Percentiles rank a stretch among this genome's conserved stretches.
Evolutionary conservation across 1,284 basidiomycete genomes (phyloP).

Genomic region (Cutaneotrichosporon sp.): DNA sequence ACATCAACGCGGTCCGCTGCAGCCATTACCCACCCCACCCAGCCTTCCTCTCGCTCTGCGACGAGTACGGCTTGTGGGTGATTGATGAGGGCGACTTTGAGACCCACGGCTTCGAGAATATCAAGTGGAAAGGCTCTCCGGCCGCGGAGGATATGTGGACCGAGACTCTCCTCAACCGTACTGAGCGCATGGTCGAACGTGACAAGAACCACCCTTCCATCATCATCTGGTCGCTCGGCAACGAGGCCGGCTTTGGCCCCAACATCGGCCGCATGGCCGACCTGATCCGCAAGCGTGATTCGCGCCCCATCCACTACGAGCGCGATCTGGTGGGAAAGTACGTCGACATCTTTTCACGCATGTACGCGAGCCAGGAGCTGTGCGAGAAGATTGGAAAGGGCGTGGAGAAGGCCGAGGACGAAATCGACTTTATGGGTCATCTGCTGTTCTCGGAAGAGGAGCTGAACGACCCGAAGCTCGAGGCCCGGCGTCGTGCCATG

Average conservation of each 20-base stretch:
- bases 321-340: constrained; percentile 14
- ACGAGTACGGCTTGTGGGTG: constrained; percentile 29
- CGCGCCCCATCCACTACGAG: constrained; percentile 26
- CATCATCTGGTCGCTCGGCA: constrained; percentile 27
- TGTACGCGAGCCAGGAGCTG: constrained; percentile 21
- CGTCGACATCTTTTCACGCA: constrained; percentile 23
- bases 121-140: constrained; percentile 19
- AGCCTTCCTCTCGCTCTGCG: constrained; percentile 23
- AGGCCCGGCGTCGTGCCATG: constrained; percentile 7
- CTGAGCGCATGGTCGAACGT: constrained; percentile 22
- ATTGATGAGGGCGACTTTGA: constrained; percentile 29
- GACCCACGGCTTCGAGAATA: constrained; percentile 25
- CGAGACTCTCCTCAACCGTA: constrained; percentile 18
- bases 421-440: constrained; percentile 17
- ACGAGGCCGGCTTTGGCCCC: constrained; percentile 21
- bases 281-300: constrained; percentile 18
- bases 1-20: constrained; percentile 27
- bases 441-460: constrained; percentile 6
- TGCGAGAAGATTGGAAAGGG: constrained; percentile 18
- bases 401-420: constrained; percentile 10
- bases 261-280: constrained; percentile 24
- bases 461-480: constrained; percentile 11
- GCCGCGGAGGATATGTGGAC: constrained; percentile 11
- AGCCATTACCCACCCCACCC: constrained; percentile 27
- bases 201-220: constrained; percentile 31